Conservation (phyloP, 2,329 filamentous ascomycete species). For the Mycosphaerella sp. region DNA sequence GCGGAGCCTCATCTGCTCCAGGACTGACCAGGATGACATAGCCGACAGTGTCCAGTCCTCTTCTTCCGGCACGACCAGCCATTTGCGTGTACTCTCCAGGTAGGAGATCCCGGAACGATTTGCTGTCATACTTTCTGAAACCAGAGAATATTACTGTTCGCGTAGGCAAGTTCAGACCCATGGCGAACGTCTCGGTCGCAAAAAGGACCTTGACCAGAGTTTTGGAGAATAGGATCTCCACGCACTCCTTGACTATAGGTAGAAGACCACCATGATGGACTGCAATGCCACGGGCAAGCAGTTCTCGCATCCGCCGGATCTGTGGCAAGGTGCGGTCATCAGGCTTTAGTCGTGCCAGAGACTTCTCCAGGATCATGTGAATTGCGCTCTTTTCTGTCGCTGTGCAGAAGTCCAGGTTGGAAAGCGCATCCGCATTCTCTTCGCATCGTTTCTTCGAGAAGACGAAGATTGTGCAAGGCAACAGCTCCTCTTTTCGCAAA, state of each 20-base stretch:
- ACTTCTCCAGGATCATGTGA: constrained; percentile 96
- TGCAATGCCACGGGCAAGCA: constrained; percentile 81
- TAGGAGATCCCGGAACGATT: constrained; percentile 80
- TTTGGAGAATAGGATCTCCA: constrained; percentile 92
- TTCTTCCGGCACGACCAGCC: constrained; percentile 87
- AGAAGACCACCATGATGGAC: constrained; percentile 93
- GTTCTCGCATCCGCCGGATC: constrained; percentile 77
- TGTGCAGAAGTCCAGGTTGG: constrained; percentile 91
- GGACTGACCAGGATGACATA: constrained; percentile 86
- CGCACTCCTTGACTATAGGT: constrained; percentile 95
- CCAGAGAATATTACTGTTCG: constrained; percentile 96
- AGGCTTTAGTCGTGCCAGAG: constrained; percentile 79
- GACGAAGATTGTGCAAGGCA: constrained; percentile 94
- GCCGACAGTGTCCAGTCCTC: constrained; percentile 86
- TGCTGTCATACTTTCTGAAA: constrained; percentile 92
- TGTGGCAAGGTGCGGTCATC: constrained; percentile 89
- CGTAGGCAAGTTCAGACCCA: constrained; percentile 94
- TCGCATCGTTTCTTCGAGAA: constrained; percentile 98
- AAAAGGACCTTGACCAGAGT: constrained; percentile 95
- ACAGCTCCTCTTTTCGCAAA: constrained; percentile 74
- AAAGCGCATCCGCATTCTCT: constrained; percentile 90
- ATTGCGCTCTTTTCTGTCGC: constrained; percentile 92
- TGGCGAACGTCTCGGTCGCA: constrained; percentile 96
- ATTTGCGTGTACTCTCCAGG: constrained; percentile 98
- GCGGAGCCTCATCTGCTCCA: constrained; percentile 79